Base-by-base conservation (phyloP, 495 filamentous ascomycete species). In the Podospora pseudocomata region DNA sequence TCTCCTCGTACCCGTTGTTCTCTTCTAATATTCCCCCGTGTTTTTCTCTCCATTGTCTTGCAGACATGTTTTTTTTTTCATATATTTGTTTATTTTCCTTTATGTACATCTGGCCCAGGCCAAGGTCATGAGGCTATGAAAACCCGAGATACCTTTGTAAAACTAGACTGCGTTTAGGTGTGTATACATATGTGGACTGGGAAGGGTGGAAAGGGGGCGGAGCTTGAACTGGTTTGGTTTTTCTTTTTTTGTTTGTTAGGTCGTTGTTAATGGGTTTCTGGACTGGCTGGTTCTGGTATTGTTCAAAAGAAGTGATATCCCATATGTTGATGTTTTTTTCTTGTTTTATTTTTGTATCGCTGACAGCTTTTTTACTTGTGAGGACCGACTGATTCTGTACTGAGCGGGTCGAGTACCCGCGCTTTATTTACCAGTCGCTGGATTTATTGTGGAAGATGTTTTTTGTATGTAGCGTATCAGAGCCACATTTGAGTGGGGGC, bases 131-230 rank as follows among this genome's bases (percentile, higher is more conserved):
- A 70, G 70, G 72, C 67, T 68, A 78, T 68, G 75, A 77, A 70
- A 69, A 58, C 55, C 67, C 63, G 74, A 76, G 75, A 77, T 78
- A 78, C 75, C 72, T 76, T 63, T 66, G 49, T 69, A 26, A 62
- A 62, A 62, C 23, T 62, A 62, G 60, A 62, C 18, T 64, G 49
- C 44, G 32, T 60, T n/a, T 32, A 23, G 39, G 11, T 60, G 19
- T 60, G 55, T 58, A 19, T 58, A 26, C 23, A 26, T 58, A 19
- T 58, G 55, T 66, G 26, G 27, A 39, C 53, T 18, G 65, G 60
- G 44, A 26, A 20, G 23, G 16, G 23, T 65, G 65, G 20, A 58
- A 58, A 18, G 55, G 55, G 6, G 5, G 23, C 1, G 55, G 55
- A 6, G 2, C 55, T 58, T 26, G 23, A 20, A 58, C 39, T 5